Evolutionary conservation across 2,329 filamentous ascomycete genomes (phyloP).

Genomic region (Trichoderma oligosporum): DNA sequence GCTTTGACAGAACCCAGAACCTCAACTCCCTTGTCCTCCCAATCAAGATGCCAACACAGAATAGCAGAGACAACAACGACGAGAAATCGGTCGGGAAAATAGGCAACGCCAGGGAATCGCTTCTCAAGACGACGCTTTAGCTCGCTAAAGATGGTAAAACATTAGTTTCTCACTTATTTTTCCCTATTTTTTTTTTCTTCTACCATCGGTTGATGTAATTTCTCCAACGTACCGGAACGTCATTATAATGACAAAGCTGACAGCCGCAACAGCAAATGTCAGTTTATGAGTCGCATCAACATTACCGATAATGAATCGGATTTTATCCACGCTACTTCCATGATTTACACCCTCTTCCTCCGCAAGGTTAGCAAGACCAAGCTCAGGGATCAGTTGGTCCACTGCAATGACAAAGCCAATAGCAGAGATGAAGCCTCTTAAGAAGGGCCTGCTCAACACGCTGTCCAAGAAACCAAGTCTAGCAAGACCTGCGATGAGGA

Average conservation of each 20-base stretch:
- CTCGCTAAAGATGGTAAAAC: slow-evolving; percentile 50
- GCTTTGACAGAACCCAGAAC: slow-evolving; percentile 80
- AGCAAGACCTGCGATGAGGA: slow-evolving; percentile 80
- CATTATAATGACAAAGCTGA: slow-evolving; percentile 86
- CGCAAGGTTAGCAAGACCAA: slow-evolving; percentile 68
- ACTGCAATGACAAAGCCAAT: slow-evolving; percentile 96
- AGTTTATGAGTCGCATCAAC: slow-evolving; percentile 63
- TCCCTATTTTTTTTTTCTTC: too few species aligned
- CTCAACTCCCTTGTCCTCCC: slow-evolving; percentile 76
- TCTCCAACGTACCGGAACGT: slow-evolving; percentile 62
- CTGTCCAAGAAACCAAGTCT: slow-evolving; percentile 91
- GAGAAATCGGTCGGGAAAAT: slow-evolving; percentile 85
- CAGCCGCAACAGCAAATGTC: slow-evolving; percentile 71
- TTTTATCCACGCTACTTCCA: slow-evolving; percentile 81
- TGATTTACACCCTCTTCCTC: slow-evolving; percentile 66
- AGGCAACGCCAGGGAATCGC: slow-evolving; percentile 74
- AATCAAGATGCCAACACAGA: slow-evolving; percentile 70
- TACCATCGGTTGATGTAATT: too few species aligned
- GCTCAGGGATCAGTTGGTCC: slow-evolving; percentile 87
- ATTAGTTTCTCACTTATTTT: background rate
- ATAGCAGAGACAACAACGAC: slow-evolving; percentile 83
- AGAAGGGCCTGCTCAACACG: slow-evolving; percentile 85
- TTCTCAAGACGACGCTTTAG: slow-evolving; percentile 78
- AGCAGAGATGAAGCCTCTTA: slow-evolving; percentile 93
- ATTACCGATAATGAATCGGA: slow-evolving; percentile 72